Percentiles rank a stretch among this genome's conserved stretches.
These are phyloP conservation scores for Lachnellula arida DNA, from an alignment of 2,329 filamentous ascomycete genomes.

Conservation along the genomic window DNA sequence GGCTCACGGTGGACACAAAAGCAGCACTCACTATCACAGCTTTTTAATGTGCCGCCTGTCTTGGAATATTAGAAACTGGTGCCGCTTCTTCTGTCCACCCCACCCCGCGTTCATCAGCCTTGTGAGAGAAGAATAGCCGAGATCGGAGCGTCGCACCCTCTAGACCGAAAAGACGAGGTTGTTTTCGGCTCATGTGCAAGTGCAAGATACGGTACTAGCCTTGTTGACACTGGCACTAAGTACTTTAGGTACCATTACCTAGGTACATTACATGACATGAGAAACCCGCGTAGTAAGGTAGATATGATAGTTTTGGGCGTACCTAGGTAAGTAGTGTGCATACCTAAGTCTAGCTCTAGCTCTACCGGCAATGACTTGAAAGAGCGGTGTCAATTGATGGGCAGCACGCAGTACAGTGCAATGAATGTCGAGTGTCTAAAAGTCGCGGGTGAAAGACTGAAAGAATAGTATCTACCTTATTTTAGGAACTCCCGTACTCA, in stretches of 20 bases:
- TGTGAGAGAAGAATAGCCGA: not conserved
- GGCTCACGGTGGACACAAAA: not conserved
- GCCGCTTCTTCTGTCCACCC: not conserved
- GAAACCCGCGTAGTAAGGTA: no score
- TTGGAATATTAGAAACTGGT: not conserved
- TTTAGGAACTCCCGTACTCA: no score
- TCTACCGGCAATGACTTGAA: not conserved
- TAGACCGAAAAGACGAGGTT: not conserved
- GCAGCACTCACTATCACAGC: no score
- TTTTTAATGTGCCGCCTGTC: not conserved
- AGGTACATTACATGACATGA: no score
- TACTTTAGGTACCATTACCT: not conserved
- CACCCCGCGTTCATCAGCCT: not conserved
- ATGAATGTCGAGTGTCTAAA: no score
- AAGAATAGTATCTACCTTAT: no score
- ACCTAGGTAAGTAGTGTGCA: no score
- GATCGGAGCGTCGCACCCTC: not conserved
- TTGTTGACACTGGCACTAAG: not conserved
- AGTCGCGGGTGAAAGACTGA: no score
- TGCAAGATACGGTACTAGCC: not conserved
- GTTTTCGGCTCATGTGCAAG: constrained; percentile 1
- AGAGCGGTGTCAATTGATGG: not conserved
- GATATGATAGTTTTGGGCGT: no score
- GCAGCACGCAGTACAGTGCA: no score
- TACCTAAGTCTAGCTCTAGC: not conserved